Base-by-base conservation (phyloP, 1,284 basidiomycete species). In the Inonotus hispidus region DNA sequence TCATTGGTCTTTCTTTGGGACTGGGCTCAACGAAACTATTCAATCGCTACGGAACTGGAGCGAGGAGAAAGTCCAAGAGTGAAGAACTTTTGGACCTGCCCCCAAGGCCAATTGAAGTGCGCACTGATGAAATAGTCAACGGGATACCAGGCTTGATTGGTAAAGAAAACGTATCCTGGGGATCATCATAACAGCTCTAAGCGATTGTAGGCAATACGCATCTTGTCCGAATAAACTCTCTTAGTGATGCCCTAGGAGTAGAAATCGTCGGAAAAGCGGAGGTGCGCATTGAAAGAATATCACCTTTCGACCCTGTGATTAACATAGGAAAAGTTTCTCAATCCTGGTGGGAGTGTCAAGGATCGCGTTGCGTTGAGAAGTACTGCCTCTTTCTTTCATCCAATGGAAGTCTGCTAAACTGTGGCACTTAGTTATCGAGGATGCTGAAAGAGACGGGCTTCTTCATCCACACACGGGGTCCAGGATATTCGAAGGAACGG, bases 211-310 rank as follows among this genome's bases (percentile, higher is more conserved):
- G 96, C 39, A 97, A 98, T 70, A 99, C 96, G 1, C 95, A 95
- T 0, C 78, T 99, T 43, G 80, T 99, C 60, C 81, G 95, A 62
- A 97, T 99, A 62, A 91, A 92, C 66, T 95, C 92, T 2, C 73
- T 99, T 60, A 97, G 93, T 67, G 82, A 97, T 73, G 85, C 89
- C 0, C 80, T 98, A 0, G 95, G 95, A 6, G 90, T 97, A 11
- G 95, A 98, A 69, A 95, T 99, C 63, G 77, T 98, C 11, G 95
- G 93, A n/a, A 98, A 98, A 74, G 92, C 93, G 13, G 94, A 97
- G 79, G 91, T 92, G 64, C 52, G 76, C 63, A 32, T 11, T 23
- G n/a, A 8, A 57, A 37, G 43, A 25, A 10, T 32, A n/a, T 27
- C 1, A 29, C 43, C 64, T 2, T 61, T 43, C n/a, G 27, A 35